Conservation (phyloP, 352 stramenopile genomes). For the Plasmopara muralis region DNA sequence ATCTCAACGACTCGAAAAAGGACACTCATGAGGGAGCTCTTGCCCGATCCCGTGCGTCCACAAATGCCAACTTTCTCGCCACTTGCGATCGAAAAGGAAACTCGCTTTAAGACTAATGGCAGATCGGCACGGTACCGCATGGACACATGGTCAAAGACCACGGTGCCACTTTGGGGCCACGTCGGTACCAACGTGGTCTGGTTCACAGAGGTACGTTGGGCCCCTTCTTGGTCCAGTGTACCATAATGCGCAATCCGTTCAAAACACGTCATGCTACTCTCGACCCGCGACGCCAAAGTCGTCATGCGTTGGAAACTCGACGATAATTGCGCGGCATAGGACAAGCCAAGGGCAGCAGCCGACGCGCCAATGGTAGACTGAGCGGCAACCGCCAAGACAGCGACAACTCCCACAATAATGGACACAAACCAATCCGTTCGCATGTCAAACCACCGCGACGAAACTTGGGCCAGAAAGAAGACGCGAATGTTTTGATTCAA, state of each 20-base stretch:
- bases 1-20: conserved; percentile 40
- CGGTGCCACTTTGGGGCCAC: conserved; percentile 33
- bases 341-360: conserved; percentile 26
- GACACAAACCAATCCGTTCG: conserved; percentile 78
- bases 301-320: conserved; percentile 41
- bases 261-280: conserved; percentile 44
- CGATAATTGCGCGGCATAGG: conserved; percentile 31
- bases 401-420: conserved; percentile 82
- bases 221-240: conserved; percentile 35
- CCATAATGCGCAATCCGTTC: conserved; percentile 35
- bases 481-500: conserved; percentile 38
- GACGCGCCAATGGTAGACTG: conserved; percentile 29
- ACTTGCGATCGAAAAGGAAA: conserved; percentile 43
- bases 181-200: conserved; percentile 2
- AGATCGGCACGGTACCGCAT: conserved; percentile 46
- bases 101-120: conserved; percentile 31
- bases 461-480: conserved; percentile 32
- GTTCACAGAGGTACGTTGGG: conserved; percentile 7
- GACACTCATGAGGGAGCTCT: conserved; percentile 39
- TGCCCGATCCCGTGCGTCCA: conserved; percentile 36
- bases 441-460: conserved; percentile 90
- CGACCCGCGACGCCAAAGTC: conserved; percentile 34
- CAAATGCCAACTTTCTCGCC: conserved; percentile 81
- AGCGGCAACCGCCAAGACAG: conserved; percentile 72
- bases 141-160: conserved; percentile 38